phyloP scores from a whole-genome alignment of 441 rosid species.

The Dalechampia spathulata region DNA sequence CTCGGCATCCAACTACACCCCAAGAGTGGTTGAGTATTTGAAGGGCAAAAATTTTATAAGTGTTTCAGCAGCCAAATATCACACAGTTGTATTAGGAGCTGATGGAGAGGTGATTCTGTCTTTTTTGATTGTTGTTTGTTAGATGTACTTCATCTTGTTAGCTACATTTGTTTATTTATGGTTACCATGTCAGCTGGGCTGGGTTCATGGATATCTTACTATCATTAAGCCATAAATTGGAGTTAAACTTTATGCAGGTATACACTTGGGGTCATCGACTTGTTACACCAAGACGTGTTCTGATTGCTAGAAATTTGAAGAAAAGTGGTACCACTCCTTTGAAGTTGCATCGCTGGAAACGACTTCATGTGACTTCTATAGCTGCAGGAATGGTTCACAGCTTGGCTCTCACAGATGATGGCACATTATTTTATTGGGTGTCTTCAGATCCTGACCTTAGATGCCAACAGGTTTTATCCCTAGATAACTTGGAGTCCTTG shows the following conservation, averaged over 20 bases:
- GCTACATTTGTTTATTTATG: not conserved
- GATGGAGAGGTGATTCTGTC: slow-evolving; percentile 75
- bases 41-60: slow-evolving; percentile 65
- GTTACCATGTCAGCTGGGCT: not conserved
- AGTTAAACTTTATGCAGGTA: slow-evolving; percentile 41
- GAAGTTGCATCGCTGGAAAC: slow-evolving; percentile 69
- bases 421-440: slow-evolving; percentile 84
- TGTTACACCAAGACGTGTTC: slow-evolving; percentile 87
- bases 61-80: slow-evolving; percentile 81
- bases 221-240: not conserved
- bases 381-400: slow-evolving; percentile 97
- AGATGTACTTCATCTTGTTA: not conserved
- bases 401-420: slow-evolving; percentile 89
- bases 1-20: slow-evolving; percentile 94
- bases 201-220: not conserved
- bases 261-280: slow-evolving; percentile 97
- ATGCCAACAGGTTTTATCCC: slow-evolving; percentile 84
- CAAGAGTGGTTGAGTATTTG: slow-evolving; percentile 88
- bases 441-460: slow-evolving; percentile 83
- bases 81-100: slow-evolving; percentile 72
- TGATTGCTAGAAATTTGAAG: slow-evolving; percentile 64
- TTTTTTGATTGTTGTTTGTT: not conserved
- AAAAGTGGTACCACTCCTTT: slow-evolving; percentile 57
- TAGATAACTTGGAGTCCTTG: slow-evolving; percentile 8
- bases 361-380: slow-evolving; percentile 68